These are phyloP conservation scores for Datisca glomerata DNA, from an alignment of 306 rosid genomes.

Conservation along the genomic window DNA sequence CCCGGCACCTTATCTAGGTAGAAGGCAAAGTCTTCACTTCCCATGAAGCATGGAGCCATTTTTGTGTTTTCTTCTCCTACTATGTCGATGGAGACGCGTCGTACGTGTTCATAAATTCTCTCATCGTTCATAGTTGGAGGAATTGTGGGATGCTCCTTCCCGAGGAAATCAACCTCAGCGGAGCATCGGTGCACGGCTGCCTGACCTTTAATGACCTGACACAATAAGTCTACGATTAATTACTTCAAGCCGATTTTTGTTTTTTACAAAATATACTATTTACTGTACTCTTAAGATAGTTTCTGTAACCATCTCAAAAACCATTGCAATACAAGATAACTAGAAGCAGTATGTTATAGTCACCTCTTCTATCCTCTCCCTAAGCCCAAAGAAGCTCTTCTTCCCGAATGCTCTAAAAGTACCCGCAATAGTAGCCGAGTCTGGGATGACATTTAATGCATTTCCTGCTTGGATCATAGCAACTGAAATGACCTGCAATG, in stretches of 20 bases:
- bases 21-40: constrained; percentile 92
- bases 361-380: constrained; percentile 84
- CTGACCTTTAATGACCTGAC: constrained; percentile 58
- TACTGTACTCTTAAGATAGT: too few species aligned
- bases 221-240: neutral
- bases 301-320: too few species aligned
- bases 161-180: constrained; percentile 51
- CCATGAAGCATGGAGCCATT: constrained; percentile 46
- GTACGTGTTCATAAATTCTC: constrained; percentile 41
- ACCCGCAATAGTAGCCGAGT: constrained; percentile 56
- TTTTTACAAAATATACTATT: too few species aligned
- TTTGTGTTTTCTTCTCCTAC: constrained; percentile 52
- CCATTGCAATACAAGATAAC: too few species aligned
- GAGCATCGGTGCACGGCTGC: constrained; percentile 67
- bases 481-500: constrained; percentile 78
- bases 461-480: constrained; percentile 53
- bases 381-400: constrained; percentile 48
- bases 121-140: constrained; percentile 60
- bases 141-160: constrained; percentile 51
- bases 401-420: constrained; percentile 65
- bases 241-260: too few species aligned
- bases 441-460: constrained; percentile 51
- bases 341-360: neutral
- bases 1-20: constrained; percentile 71
- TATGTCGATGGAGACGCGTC: constrained; percentile 33